A percentile compares a stretch with the other conserved stretches of the same genome.
These are phyloP conservation scores for Ogataea trehaloabstinens DNA, from an alignment of 805 yeast genomes.

Conservation along the genomic window DNA sequence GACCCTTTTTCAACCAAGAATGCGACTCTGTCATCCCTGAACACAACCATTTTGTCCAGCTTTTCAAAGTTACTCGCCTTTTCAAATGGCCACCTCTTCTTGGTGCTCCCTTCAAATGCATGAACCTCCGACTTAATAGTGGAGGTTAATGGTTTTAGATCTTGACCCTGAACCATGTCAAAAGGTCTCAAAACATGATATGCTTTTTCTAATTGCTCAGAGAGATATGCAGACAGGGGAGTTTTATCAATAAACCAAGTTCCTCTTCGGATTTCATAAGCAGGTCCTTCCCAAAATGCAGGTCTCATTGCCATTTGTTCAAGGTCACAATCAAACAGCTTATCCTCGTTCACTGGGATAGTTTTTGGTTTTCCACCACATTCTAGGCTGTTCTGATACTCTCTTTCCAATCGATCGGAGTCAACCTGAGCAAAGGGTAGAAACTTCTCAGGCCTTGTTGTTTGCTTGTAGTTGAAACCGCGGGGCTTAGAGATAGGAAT, in stretches of 20 bases:
- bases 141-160: constrained; percentile 9
- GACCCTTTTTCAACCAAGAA: constrained; percentile 27
- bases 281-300: constrained; percentile 86
- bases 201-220: constrained; percentile 59
- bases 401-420: constrained; percentile 56
- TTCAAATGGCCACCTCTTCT: constrained; percentile 28
- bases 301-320: constrained; percentile 55
- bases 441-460: constrained; percentile 55
- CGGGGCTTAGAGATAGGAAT: constrained; percentile 67
- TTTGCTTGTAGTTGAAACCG: constrained; percentile 51
- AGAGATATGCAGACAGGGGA: constrained; percentile 51
- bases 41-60: constrained; percentile 27
- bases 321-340: constrained; percentile 70
- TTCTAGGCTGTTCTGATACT: constrained; percentile 32
- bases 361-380: constrained; percentile 1
- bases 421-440: constrained; percentile 67
- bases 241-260: constrained; percentile 69
- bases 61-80: constrained; percentile 22
- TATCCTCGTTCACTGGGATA: constrained; percentile 78
- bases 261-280: constrained; percentile 79
- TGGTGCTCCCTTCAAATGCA: constrained; percentile 31
- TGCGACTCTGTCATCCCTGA: constrained; percentile 23
- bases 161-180: constrained; percentile 2
- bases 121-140: constrained; percentile 23
- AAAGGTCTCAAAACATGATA: constrained; percentile 37